These are phyloP conservation scores for Coemansia sp. DNA, from an alignment of 192 early-diverging fungal species.

Conservation along the genomic window DNA sequence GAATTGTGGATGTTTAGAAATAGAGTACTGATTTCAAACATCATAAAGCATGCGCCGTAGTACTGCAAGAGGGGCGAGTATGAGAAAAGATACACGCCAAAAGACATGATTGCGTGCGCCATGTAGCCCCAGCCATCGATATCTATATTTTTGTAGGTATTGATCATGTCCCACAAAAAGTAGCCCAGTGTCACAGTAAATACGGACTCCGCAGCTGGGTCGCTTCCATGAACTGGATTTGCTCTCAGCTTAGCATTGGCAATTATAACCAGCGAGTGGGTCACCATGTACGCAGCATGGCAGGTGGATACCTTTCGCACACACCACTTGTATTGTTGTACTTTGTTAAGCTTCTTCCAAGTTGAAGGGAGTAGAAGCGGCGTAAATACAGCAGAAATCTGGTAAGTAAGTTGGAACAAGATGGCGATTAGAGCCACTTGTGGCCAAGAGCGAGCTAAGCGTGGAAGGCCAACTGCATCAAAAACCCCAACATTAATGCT, in stretches of 20 bases:
- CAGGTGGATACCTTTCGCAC: slow-evolving; percentile 75
- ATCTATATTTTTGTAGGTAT: slow-evolving; percentile 64
- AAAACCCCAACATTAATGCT: slow-evolving; percentile 34
- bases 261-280: slow-evolving; percentile 62
- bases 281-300: slow-evolving; percentile 66
- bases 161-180: slow-evolving; percentile 87
- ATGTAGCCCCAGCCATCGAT: slow-evolving; percentile 77
- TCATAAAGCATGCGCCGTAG: slow-evolving; percentile 84
- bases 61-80: slow-evolving; percentile 76
- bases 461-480: slow-evolving; percentile 57
- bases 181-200: slow-evolving; percentile 81
- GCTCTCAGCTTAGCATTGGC: slow-evolving; percentile 57
- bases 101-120: slow-evolving; percentile 74
- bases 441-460: slow-evolving; percentile 63
- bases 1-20: slow-evolving; percentile 88
- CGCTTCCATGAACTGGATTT: slow-evolving; percentile 68
- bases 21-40: slow-evolving; percentile 87
- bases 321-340: slow-evolving; percentile 61
- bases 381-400: slow-evolving; percentile 54
- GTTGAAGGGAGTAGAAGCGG: slow-evolving; percentile 60
- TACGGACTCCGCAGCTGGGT: slow-evolving; percentile 64
- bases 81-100: slow-evolving; percentile 70
- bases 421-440: slow-evolving; percentile 49
- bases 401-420: slow-evolving; percentile 56
- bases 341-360: slow-evolving; percentile 59